Evolutionary conservation across 768 basidiomycete species (phyloP).

Genomic region (Lyophyllum atratum): DNA sequence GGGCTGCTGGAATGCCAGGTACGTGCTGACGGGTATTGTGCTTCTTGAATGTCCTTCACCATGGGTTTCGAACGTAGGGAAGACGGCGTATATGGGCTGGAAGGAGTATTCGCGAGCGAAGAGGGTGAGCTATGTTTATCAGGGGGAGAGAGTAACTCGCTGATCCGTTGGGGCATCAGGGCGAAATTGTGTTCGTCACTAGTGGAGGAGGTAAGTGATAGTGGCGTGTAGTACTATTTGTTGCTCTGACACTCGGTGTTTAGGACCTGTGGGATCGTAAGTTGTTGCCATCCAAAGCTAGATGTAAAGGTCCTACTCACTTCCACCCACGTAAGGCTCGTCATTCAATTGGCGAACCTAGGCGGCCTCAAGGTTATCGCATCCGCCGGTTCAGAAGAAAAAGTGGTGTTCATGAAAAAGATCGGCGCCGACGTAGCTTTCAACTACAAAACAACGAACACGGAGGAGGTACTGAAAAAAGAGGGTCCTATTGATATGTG

Average conservation of each 20-base stretch:
- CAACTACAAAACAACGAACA: slow-evolving; percentile 69
- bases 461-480: slow-evolving; percentile 49
- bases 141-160: background rate
- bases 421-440: slow-evolving; percentile 70
- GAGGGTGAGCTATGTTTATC: slow-evolving; percentile 23
- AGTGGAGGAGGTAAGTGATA: slow-evolving; percentile 35
- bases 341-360: slow-evolving; percentile 51
- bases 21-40: slow-evolving; percentile 14
- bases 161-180: slow-evolving; percentile 22
- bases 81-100: slow-evolving; percentile 43
- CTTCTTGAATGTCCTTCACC: background rate
- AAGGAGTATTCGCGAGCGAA: slow-evolving; percentile 39
- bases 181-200: slow-evolving; percentile 42
- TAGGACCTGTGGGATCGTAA: slow-evolving; percentile 40
- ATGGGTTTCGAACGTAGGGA: slow-evolving; percentile 21
- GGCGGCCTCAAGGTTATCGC: slow-evolving; percentile 67
- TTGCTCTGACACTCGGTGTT: slow-evolving; percentile 9
- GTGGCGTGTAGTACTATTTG: background rate
- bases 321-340: slow-evolving; percentile 34
- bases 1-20: slow-evolving; percentile 59
- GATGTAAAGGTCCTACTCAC: background rate
- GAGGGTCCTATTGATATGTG: slow-evolving; percentile 55
- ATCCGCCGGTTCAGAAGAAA: slow-evolving; percentile 71
- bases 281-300: background rate
- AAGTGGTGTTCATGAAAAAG: slow-evolving; percentile 60